phyloP scores from a whole-genome alignment of 352 stramenopile species.

The Phytopythium litorale region DNA sequence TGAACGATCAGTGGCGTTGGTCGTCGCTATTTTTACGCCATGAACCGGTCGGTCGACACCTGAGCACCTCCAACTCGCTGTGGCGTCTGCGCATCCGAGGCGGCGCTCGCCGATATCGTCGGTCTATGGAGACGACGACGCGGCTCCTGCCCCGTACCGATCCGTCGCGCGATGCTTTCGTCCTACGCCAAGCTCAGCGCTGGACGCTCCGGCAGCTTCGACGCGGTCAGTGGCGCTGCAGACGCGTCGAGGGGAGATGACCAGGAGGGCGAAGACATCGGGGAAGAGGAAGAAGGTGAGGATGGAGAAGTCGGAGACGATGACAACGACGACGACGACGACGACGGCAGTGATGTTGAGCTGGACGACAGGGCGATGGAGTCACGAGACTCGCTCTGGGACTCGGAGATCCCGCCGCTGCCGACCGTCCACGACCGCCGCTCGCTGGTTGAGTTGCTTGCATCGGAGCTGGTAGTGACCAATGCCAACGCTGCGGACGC shows the following conservation, averaged over 20 bases:
- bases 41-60: neutral
- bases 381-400: conserved; percentile 33
- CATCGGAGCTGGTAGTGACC: conserved; percentile 30
- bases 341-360: neutral
- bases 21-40: neutral
- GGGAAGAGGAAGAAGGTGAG: neutral
- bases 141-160: neutral
- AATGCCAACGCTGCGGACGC: conserved; percentile 6
- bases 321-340: neutral
- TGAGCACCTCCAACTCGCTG: no score
- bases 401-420: conserved; percentile 13
- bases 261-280: neutral
- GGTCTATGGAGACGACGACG: neutral
- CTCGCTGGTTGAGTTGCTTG: conserved; percentile 52
- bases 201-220: neutral
- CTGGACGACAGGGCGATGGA: neutral
- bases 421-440: conserved; percentile 13
- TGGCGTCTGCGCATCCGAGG: no score
- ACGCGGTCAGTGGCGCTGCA: neutral
- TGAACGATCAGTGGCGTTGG: no score
- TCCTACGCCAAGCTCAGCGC: neutral
- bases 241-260: neutral
- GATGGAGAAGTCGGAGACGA: neutral
- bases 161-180: neutral
- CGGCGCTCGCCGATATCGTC: neutral